Evolutionary conservation across 805 yeast species (phyloP), one percentile per base, ranked within the genome.

Genomic region (Yamadazyma insecticola): DNA sequence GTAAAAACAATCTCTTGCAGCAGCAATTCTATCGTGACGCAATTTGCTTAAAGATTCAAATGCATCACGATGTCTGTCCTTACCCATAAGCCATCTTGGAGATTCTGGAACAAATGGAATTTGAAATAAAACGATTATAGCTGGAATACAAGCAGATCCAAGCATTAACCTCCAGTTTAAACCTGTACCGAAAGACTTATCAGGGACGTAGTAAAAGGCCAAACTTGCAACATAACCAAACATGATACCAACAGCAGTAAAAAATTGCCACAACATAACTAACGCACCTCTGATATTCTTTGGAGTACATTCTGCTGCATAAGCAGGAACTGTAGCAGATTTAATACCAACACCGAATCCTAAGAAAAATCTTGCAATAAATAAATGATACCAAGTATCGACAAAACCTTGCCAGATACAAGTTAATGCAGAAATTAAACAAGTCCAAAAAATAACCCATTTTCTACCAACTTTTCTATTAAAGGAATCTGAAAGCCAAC

Each of bases 231-330:
- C 74, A 38, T 76, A 75, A 13, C 86, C 86, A 42, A 79, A 62
- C 73, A 76, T 72, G 40, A 80, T 77, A 37, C 87, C 87, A 31
- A 78, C 72, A 2, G 86, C 85, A n/a, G 84, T 78, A 64, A 78
- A 78, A 45, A 76, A 74, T 57, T 80, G 86, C 82, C 84, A 79
- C 57, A 74, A 62, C 80, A 78, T 77, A 29, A 77, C 76, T 37
- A 80, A 59, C 1, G 83, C 74, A 29, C 87, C 87, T 48, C 86
- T 63, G 24, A 73, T 67, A 9, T 57, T 56, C 10, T 72, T 72
- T 1, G 83, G 83, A 7, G 76, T 49, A 45, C 76, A 70, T 48
- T 78, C 85, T 11, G 83, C 81, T 17, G 78, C 68, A 42, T 73
- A 76, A 9, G 81, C 76, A 4, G 87, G 85, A 6, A 77, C 82